A percentile compares a stretch with the other conserved stretches of the same genome.
These are phyloP conservation scores for Fusarium sp. DNA, from an alignment of 2,329 filamentous ascomycete species.

Conservation along the genomic window DNA sequence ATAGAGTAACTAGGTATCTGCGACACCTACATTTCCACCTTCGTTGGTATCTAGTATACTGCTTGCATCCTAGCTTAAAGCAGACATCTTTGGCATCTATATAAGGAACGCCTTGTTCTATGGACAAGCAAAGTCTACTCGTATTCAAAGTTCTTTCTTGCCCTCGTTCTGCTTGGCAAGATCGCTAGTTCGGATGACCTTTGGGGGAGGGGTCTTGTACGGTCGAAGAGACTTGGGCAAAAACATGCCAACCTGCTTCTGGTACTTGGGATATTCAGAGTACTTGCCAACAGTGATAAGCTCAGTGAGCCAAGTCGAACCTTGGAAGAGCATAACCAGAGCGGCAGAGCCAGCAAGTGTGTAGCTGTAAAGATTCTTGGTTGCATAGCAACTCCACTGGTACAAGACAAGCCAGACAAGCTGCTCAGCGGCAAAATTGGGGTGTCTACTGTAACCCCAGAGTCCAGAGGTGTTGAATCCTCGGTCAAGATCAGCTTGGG, in stretches of 20 bases:
- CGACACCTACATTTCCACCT: not conserved
- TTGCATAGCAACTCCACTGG: constrained; percentile 84
- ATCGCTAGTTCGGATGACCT: constrained; percentile 64
- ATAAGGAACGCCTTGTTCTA: not conserved
- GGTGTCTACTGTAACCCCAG: constrained; percentile 90
- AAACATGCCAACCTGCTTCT: constrained; percentile 84
- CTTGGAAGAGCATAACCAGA: constrained; percentile 87
- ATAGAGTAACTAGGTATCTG: constrained; percentile 34
- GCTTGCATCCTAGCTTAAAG: not conserved
- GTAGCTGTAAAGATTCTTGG: constrained; percentile 81
- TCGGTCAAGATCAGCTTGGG: constrained; percentile 83
- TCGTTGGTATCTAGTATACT: not conserved
- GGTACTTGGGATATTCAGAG: constrained; percentile 86
- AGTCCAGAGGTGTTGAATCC: constrained; percentile 88
- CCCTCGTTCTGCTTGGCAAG: constrained; percentile 59
- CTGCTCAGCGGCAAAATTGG: constrained; percentile 95
- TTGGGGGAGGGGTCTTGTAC: constrained; percentile 60
- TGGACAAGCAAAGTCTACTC: no score
- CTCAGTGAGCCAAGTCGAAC: constrained; percentile 90
- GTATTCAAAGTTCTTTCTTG: constrained; percentile 49
- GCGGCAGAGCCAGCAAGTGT: constrained; percentile 74
- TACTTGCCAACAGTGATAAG: constrained; percentile 84
- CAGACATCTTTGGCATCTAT: not conserved
- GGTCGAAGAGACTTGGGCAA: constrained; percentile 69
- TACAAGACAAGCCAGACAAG: constrained; percentile 89